Evolutionary conservation across 2,329 filamentous ascomycete genomes (phyloP), one percentile per base, ranked within the genome.

Genomic region (Emergomyces pasteurianus): DNA sequence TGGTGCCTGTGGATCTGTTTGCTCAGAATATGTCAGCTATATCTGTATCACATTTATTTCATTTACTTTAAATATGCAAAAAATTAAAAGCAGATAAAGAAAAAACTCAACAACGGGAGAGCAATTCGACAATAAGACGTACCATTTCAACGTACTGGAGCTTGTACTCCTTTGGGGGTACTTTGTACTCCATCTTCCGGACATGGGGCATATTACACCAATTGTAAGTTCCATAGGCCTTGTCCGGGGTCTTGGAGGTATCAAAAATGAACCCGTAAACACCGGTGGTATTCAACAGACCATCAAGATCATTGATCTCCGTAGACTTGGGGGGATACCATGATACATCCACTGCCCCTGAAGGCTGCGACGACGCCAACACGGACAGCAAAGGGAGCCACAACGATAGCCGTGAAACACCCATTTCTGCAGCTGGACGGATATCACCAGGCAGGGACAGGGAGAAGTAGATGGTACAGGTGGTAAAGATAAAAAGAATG

Each of bases 191-290:
- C 16, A 73, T 73, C 26, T 72, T 75, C 38, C 88, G 81, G n/a
- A 89, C 86, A 74, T 92, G 90, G 0, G 90, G 89, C 88, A 94
- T 94, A 69, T 94, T 92, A 74, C 89, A 94, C 80, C 80, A 92
- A 72, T 92, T 90, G 73, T 92, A 92, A 1, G 76, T 79, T 6
- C 84, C 83, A 72, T 88, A 86, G 43, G 77, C 66, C 0, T 73
- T 69, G 59, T 79, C 74, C 0, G 87, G 83, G 0, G 82, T 81
- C 1, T 75, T 65, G 0, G 87, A 89, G 40, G 81, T 80, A 68
- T 90, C 85, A 74, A 86, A 94, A 21, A 89, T 80, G 70, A 90
- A 92, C 1, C 87, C 88, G 71, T 90, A 86, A 0, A 85, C 80
- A 0, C 87, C 89, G 1, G 79, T 75, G 8, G 80, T 79, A 61